These are phyloP conservation scores for Coelastrella sp. DNA, from an alignment of 139 green algal genomes.

Conservation along the genomic window DNA sequence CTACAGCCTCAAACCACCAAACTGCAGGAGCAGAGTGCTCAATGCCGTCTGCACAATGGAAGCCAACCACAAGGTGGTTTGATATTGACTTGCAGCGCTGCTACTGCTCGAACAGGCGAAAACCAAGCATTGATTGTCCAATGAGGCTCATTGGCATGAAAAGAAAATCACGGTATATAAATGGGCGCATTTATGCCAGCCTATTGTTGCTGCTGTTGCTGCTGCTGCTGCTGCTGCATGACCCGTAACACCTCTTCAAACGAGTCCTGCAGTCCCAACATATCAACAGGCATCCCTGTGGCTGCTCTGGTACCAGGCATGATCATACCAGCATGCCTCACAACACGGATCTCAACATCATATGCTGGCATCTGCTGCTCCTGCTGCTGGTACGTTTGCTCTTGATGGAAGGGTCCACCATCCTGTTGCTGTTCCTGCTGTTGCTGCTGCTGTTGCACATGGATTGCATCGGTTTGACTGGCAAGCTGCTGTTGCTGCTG, in stretches of 20 bases:
- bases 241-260: conserved; percentile 45
- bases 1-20: no score
- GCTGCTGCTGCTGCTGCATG: conserved; percentile 19
- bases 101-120: no score
- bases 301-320: conserved; percentile 56
- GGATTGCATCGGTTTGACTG: no score
- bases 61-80: no score
- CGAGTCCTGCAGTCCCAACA: conserved; percentile 57
- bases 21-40: no score
- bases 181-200: no score
- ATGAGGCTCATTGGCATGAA: no score
- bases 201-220: background rate
- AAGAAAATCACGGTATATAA: no score
- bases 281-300: conserved; percentile 69
- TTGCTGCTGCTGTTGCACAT: background rate
- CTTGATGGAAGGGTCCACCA: background rate
- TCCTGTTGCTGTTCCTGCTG: background rate
- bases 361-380: background rate
- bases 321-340: conserved; percentile 45
- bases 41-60: no score
- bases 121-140: no score
- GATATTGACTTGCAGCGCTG: no score
- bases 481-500: conserved; percentile 2
- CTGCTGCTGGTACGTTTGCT: no score
- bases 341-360: conserved; percentile 8